A percentile compares a stretch with the other conserved stretches of the same genome.
These are phyloP conservation scores for Sporisorium iseilematis-ciliati DNA, from an alignment of 1,284 basidiomycete species.

Conservation along the genomic window DNA sequence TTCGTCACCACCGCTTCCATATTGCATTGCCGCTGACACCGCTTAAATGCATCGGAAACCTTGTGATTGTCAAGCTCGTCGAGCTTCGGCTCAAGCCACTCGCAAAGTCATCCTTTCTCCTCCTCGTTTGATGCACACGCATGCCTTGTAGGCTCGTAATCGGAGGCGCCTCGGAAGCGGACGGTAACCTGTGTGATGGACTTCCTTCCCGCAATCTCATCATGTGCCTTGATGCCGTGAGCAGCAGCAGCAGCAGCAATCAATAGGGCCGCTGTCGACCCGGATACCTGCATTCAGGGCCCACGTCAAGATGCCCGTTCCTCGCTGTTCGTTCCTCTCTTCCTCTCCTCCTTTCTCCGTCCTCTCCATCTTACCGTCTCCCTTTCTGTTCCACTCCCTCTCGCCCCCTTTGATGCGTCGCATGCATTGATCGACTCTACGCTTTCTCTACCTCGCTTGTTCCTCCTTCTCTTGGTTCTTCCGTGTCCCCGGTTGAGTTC, in stretches of 20 bases:
- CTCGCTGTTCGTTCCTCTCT: slow-evolving; percentile 2
- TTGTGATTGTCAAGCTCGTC: neutral
- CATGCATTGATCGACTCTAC: slow-evolving; percentile 8
- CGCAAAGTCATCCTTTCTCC: neutral
- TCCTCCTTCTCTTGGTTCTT: neutral
- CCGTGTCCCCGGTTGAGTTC: neutral
- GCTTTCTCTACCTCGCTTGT: slow-evolving; percentile 28
- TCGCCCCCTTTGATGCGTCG: neutral
- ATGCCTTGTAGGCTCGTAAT: no score
- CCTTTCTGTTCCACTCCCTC: neutral
- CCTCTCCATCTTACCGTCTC: neutral
- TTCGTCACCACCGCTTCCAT: neutral
- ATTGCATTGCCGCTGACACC: slow-evolving; percentile 6
- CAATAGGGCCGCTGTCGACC: no score
- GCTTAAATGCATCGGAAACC: slow-evolving; percentile 6
- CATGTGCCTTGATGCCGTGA: no score
- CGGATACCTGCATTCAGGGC: neutral
- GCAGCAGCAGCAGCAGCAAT: no score
- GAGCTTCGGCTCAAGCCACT: slow-evolving; percentile 9
- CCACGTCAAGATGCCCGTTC: neutral
- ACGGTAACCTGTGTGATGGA: no score
- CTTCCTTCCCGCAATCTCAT: no score
- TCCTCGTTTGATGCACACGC: neutral
- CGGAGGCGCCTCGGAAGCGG: no score
- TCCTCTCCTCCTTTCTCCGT: neutral